These are phyloP conservation scores for Anthoceros angustus DNA, from an alignment of 225 moss, liverwort and hornwort genomes.

Conservation along the genomic window DNA sequence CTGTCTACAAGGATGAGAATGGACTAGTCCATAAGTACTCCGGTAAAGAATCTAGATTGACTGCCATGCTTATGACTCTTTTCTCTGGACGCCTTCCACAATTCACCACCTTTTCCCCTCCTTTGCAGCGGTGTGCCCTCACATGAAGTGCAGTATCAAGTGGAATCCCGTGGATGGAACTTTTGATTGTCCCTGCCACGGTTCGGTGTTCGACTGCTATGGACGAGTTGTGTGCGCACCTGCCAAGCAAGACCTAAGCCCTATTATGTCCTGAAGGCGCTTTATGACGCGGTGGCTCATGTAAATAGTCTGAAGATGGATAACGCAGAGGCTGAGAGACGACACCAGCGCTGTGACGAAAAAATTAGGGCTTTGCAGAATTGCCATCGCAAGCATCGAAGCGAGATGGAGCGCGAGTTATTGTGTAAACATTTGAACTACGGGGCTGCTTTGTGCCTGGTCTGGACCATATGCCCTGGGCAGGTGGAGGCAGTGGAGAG, in stretches of 20 bases:
- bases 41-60: conserved; percentile 7
- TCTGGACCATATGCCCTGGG: conserved; percentile 31
- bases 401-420: conserved; percentile 31
- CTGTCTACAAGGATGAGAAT: conserved; percentile 20
- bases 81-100: neutral
- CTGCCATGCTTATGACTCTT: neutral
- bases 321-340: conserved; percentile 14
- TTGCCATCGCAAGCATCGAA: conserved; percentile 35
- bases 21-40: conserved; percentile 25
- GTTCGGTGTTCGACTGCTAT: conserved; percentile 32
- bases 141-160: conserved; percentile 37
- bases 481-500: conserved; percentile 27
- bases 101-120: neutral
- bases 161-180: conserved; percentile 42
- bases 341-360: conserved; percentile 21
- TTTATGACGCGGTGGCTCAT: neutral
- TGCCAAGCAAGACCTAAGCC: conserved; percentile 27
- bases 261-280: neutral
- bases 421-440: conserved; percentile 41
- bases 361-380: conserved; percentile 33
- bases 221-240: conserved; percentile 25
- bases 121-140: conserved; percentile 26
- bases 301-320: neutral
- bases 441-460: conserved; percentile 34
- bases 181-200: conserved; percentile 42